These are phyloP conservation scores for Ilyonectria sp. DNA, from an alignment of 2,329 filamentous ascomycete genomes.

Conservation along the genomic window DNA sequence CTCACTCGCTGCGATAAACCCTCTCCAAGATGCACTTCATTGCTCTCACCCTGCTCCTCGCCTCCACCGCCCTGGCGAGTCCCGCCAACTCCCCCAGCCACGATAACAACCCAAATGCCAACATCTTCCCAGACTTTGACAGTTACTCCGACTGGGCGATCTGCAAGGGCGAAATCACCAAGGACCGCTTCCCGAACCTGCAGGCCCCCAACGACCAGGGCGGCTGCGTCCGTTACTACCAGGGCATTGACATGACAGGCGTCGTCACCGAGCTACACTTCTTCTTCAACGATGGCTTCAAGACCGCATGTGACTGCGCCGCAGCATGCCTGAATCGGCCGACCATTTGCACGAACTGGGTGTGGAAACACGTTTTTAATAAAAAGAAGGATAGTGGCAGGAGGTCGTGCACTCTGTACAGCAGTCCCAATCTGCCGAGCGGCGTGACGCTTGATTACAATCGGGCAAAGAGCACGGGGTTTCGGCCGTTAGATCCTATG, in stretches of 20 bases:
- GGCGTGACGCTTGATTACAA: constrained; percentile 24
- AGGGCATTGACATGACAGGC: constrained; percentile 34
- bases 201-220: constrained; percentile 25
- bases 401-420: constrained; percentile 25
- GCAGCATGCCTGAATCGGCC: constrained; percentile 16
- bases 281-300: constrained; percentile 27
- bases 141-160: constrained; percentile 22
- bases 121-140: constrained; percentile 17
- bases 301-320: constrained; percentile 18
- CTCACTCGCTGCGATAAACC: background rate
- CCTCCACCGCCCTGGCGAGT: background rate
- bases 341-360: constrained; percentile 26
- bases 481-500: constrained; percentile 11
- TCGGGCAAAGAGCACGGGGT: constrained; percentile 17
- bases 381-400: constrained; percentile 15
- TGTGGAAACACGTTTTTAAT: constrained; percentile 32
- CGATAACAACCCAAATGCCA: background rate
- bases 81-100: background rate
- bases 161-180: constrained; percentile 28
- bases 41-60: background rate
- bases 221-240: constrained; percentile 33
- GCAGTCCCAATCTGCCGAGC: constrained; percentile 27
- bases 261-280: constrained; percentile 33
- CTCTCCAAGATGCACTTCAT: constrained; percentile 8
- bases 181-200: constrained; percentile 26